Evolutionary conservation across 441 rosid species (phyloP).

Genomic region (Populus hybrid): DNA sequence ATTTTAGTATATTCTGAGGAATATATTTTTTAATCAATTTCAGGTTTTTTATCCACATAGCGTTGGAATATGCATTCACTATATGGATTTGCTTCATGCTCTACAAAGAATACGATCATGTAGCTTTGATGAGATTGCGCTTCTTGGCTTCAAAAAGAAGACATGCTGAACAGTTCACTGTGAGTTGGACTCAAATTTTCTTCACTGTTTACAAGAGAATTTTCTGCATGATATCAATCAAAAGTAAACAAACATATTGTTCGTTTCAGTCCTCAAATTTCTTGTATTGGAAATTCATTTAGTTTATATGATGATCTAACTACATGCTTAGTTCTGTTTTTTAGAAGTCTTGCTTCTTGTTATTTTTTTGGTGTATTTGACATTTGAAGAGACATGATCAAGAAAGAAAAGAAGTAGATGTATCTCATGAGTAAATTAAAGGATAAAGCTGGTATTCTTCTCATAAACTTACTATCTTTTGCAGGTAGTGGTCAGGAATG

Average conservation of each 20-base stretch:
- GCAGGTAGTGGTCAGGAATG: constrained; percentile 90
- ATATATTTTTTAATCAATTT: constrained; percentile 14
- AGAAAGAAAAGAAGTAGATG: background rate
- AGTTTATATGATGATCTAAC: background rate
- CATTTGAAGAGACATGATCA: background rate
- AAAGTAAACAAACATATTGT: background rate
- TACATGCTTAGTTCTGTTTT: background rate
- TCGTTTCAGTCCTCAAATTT: background rate
- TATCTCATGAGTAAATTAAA: background rate
- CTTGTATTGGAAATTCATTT: background rate
- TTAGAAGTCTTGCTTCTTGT: background rate
- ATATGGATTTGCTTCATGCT: constrained; percentile 88
- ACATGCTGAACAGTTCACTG: constrained; percentile 90
- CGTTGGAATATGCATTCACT: constrained; percentile 78
- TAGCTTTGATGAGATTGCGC: constrained; percentile 78
- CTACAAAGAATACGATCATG: constrained; percentile 76
- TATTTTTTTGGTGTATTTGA: background rate
- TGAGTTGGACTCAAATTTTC: constrained; percentile 39
- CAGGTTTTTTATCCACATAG: constrained; percentile 97
- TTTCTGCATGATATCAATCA: background rate
- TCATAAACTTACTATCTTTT: constrained; percentile 9
- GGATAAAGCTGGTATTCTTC: background rate
- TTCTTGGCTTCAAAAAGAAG: constrained; percentile 80
- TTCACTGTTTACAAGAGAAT: background rate
- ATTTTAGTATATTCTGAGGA: constrained; percentile 9